Evolutionary conservation across 768 basidiomycete species (phyloP).

Genomic region (Tephrocybe sp.): DNA sequence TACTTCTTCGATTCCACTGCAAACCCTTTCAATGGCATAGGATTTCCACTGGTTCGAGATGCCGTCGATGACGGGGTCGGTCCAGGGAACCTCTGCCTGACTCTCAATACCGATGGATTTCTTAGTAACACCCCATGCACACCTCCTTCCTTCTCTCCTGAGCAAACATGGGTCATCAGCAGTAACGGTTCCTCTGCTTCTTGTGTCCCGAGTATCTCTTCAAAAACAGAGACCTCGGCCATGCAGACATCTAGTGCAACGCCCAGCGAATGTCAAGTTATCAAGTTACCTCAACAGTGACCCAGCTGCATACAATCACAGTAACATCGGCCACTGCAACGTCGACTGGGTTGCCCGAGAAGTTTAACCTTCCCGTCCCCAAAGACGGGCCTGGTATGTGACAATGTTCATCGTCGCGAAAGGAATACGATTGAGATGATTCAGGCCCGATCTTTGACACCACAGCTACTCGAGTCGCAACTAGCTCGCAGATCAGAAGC

Average conservation of each 20-base stretch:
- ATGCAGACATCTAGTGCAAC: background rate
- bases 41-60: conserved; percentile 19
- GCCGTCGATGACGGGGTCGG: conserved; percentile 23
- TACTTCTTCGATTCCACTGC: conserved; percentile 23
- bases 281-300: background rate
- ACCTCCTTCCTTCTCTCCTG: conserved; percentile 23
- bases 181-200: conserved; percentile 1
- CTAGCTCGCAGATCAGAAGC: conserved; percentile 17
- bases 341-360: conserved; percentile 8
- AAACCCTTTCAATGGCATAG: conserved; percentile 15
- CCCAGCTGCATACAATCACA: no score
- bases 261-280: background rate
- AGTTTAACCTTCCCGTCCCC: conserved; percentile 18
- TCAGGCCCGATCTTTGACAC: conserved; percentile 20
- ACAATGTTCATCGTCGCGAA: background rate
- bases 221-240: background rate
- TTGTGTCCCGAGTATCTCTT: no score
- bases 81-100: conserved; percentile 23
- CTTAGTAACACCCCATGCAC: conserved; percentile 24
- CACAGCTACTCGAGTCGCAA: conserved; percentile 22
- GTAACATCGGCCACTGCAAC: no score
- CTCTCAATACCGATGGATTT: conserved; percentile 22
- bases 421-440: no score
- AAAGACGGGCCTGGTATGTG: conserved; percentile 16
- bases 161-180: conserved; percentile 24